A percentile compares a stretch with the other conserved stretches of the same genome.
Evolutionary conservation across 2,329 filamentous ascomycete genomes (phyloP).

Genomic region (Colletotrichum scovillei): DNA sequence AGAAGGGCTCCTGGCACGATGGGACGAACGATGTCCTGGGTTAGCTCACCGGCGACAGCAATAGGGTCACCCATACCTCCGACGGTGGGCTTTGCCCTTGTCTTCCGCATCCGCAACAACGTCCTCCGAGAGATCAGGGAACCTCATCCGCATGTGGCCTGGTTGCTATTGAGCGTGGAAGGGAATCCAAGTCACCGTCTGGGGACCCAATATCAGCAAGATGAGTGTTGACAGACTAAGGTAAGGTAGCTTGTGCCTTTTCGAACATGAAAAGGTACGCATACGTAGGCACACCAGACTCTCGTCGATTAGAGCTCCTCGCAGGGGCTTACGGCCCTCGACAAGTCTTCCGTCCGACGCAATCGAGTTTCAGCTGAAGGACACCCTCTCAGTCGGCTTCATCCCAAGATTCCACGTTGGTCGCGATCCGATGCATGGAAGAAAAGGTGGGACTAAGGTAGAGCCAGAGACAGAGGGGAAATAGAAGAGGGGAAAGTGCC

Average conservation of each 20-base stretch:
- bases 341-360: background rate
- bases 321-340: background rate
- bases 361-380: background rate
- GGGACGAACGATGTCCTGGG: slow-evolving; percentile 23
- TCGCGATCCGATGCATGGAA: slow-evolving; percentile 1
- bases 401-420: background rate
- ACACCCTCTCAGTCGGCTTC: background rate
- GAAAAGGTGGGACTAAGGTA: background rate
- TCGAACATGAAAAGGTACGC: background rate
- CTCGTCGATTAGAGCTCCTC: background rate
- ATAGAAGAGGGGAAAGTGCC: background rate
- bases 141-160: background rate
- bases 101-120: slow-evolving; percentile 21
- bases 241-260: background rate
- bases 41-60: background rate
- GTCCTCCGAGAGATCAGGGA: background rate
- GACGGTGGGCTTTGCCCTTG: slow-evolving; percentile 2
- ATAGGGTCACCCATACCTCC: slow-evolving; percentile 27
- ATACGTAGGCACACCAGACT: background rate
- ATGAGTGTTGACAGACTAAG: background rate
- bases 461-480: background rate
- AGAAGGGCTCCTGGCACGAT: slow-evolving; percentile 17
- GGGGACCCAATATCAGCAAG: background rate
- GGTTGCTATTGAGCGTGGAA: background rate
- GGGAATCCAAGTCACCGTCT: background rate